These are phyloP conservation scores for Fusarium sp. DNA, from an alignment of 2,329 filamentous ascomycete species.

Conservation along the genomic window DNA sequence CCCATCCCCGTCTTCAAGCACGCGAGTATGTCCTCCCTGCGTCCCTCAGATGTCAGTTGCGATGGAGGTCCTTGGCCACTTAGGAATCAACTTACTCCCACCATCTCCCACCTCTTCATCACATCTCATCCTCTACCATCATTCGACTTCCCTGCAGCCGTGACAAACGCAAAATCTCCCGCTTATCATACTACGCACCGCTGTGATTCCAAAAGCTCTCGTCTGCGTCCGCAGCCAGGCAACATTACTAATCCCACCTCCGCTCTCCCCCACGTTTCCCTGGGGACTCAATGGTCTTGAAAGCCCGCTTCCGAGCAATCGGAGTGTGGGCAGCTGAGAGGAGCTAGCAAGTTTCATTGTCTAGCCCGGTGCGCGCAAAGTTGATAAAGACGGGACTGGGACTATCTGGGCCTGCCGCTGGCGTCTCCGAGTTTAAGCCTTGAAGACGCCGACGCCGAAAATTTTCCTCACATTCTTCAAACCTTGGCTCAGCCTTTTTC, in stretches of 20 bases:
- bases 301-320: constrained; percentile 25
- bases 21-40: constrained; percentile 21
- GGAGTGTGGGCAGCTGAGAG: constrained; percentile 7
- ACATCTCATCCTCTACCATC: background rate
- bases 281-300: constrained; percentile 2
- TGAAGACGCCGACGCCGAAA: constrained; percentile 35
- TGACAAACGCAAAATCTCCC: constrained; percentile 6
- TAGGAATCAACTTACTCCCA: background rate
- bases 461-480: constrained; percentile 32
- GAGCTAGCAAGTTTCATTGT: constrained; percentile 14
- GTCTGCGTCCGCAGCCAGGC: background rate
- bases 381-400: constrained; percentile 33
- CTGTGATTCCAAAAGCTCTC: constrained; percentile 18
- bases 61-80: background rate
- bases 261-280: constrained; percentile 26
- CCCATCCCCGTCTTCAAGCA: constrained; percentile 15
- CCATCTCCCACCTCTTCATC: background rate
- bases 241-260: constrained; percentile 32
- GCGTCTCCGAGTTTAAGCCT: constrained; percentile 40
- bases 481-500: constrained; percentile 6
- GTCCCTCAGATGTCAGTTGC: constrained; percentile 16
- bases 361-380: constrained; percentile 20
- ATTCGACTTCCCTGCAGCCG: constrained; percentile 3
- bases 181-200: constrained; percentile 4
- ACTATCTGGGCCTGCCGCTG: constrained; percentile 36